Evolutionary conservation across 2,329 filamentous ascomycete genomes (phyloP), one percentile per base, ranked within the genome.

Genomic region (Xylariaceae sp.): DNA sequence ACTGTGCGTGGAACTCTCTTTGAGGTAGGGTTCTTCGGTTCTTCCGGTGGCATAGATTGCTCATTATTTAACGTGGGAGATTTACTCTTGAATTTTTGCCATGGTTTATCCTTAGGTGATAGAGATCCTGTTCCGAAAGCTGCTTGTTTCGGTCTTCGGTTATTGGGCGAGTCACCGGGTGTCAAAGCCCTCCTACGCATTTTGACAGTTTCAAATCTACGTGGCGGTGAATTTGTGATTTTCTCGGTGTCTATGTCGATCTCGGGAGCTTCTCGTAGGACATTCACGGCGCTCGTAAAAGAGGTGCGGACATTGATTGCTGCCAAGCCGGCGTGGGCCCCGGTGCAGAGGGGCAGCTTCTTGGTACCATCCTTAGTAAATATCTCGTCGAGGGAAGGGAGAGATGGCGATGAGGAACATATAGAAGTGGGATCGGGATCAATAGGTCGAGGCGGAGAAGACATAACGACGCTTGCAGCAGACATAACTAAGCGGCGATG

Each of bases 361-460:
- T 62, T 72, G 9, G 63, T 58, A 29, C 56, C 65, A 47, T 74
- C 77, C 2, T 73, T 70, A 1, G 40, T 24, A 18, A 80, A 59
- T 8, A 85, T 65, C 2, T 83, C 75, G 30, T 73, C 72, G 0
- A 84, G 67, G 0, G 81, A 75, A 3, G 82, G 82, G 0, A 85
- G 67, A n/a, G 74, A 74, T n/a, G 81, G 81, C 4, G 81, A 83
- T 0, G 81, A 83, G 0, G 81, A 81, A 7, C 69, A 65, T 26
- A 72, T 52, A 24, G 68, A 51, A 24, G 70, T 60, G 15, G 70
- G 61, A 8, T 69, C 61, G 30, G n/a, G n/a, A n/a, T n/a, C n/a
- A n/a, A n/a, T n/a, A 16, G 61, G 55, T 11, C 61, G 47, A 3
- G 62, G 50, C 9, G 70, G 69, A 13, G 71, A 71, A 6, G 70